Percentiles rank a stretch among this genome's conserved stretches.
Conservation (phyloP, 805 yeast genomes). For the Kodamaea fukazawae region DNA sequence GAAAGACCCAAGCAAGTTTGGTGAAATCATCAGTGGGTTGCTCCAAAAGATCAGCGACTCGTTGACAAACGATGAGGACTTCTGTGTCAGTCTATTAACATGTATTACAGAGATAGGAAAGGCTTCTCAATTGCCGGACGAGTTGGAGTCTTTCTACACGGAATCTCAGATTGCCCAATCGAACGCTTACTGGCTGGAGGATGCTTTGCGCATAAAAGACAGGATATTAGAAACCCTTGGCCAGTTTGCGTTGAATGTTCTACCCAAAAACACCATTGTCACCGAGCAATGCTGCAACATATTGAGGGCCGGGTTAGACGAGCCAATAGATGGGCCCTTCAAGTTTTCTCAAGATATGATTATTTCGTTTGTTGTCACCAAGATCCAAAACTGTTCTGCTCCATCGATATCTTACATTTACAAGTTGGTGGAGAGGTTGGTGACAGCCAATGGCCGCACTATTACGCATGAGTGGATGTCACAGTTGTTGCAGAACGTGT, state of each 20-base stretch:
- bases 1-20: conserved; percentile 40
- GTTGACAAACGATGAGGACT: conserved; percentile 31
- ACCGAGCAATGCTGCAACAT: conserved; percentile 65
- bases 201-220: conserved; percentile 45
- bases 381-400: conserved; percentile 28
- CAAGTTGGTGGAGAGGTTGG: conserved; percentile 43
- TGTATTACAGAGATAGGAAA: conserved; percentile 72
- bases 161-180: conserved; percentile 27
- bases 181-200: conserved; percentile 46
- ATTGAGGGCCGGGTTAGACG: conserved; percentile 63
- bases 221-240: conserved; percentile 41
- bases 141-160: conserved; percentile 38
- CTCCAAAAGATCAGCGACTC: conserved; percentile 18
- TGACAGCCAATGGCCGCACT: conserved; percentile 34
- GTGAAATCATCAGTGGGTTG: conserved; percentile 20
- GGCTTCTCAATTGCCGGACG: conserved; percentile 62
- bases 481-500: conserved; percentile 36
- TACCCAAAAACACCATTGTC: conserved; percentile 45
- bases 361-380: conserved; percentile 29
- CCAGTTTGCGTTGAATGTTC: conserved; percentile 41
- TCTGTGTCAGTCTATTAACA: conserved; percentile 53
- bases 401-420: conserved; percentile 44
- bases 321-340: conserved; percentile 64
- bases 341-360: conserved; percentile 41
- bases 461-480: conserved; percentile 32